phyloP scores from a whole-genome alignment of 1,284 basidiomycete species.

The Coniferiporia sulphurascens region DNA sequence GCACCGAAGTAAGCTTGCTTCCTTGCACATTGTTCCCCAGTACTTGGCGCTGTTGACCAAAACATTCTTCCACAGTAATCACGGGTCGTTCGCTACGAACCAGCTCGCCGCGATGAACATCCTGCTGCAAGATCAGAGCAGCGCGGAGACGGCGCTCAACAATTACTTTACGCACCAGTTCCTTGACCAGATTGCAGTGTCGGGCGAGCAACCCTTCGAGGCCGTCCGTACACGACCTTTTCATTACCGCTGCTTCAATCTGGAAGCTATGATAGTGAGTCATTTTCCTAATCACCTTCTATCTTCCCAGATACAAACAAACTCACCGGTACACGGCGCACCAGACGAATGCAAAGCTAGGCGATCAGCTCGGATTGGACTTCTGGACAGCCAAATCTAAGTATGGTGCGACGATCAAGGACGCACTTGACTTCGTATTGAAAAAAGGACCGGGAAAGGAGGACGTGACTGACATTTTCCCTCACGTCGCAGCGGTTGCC shows the following conservation, averaged over 20 bases:
- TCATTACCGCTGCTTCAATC: slow-evolving; percentile 62
- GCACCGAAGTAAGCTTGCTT: slow-evolving; percentile 47
- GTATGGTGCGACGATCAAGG: slow-evolving; percentile 51
- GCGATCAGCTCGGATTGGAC: slow-evolving; percentile 45
- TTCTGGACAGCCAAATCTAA: slow-evolving; percentile 48
- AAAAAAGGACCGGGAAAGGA: slow-evolving; percentile 39
- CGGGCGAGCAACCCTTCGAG: slow-evolving; percentile 60
- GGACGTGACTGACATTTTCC: slow-evolving; percentile 39
- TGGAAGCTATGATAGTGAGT: slow-evolving; percentile 64
- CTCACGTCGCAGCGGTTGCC: slow-evolving; percentile 48
- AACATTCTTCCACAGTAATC: slow-evolving; percentile 43
- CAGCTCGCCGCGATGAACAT: slow-evolving; percentile 39
- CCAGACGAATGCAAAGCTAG: slow-evolving; percentile 51
- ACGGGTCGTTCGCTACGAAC: slow-evolving; percentile 37
- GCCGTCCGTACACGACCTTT: slow-evolving; percentile 55
- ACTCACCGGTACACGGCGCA: slow-evolving; percentile 20
- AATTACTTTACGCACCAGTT: slow-evolving; percentile 45
- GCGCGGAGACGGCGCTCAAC: slow-evolving; percentile 36
- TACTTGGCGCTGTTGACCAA: neutral
- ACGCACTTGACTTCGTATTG: slow-evolving; percentile 53
- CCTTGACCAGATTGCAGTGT: slow-evolving; percentile 46
- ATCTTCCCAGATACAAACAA: slow-evolving; percentile 13
- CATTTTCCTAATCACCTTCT: slow-evolving; percentile 16
- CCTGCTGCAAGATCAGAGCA: slow-evolving; percentile 32
- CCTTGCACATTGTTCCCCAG: slow-evolving; percentile 9